Evolutionary conservation across 192 early-diverging fungal genomes (phyloP), one percentile per base, ranked within the genome.

Genomic region (Linnemannia elongata): DNA sequence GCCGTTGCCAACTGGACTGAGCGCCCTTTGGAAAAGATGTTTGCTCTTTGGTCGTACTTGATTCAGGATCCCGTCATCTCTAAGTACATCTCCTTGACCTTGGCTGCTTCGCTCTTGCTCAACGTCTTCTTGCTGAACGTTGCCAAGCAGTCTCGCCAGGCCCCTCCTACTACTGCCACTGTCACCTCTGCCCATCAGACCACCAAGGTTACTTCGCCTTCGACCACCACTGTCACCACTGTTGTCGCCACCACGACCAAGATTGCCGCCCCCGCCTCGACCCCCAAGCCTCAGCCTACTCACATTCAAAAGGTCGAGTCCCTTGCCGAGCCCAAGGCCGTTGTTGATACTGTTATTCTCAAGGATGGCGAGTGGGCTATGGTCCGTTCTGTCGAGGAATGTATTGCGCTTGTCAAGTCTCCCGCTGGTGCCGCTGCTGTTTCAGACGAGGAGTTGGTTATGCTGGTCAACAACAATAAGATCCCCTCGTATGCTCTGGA

Each of bases 401-500:
- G 90, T 66, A 6, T 90, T 57, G 66, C 79, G 12, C 82, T 93
- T 47, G 60, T 91, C 38, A 88, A 90, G 74, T 82, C 89, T 6
- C 77, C 88, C n/a, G 89, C 81, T 52, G 91, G 88, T 42, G 78
- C 93, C 0, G 41, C 78, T 30, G 71, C 72, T 27, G 90, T 98
- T 9, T 88, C 77, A 69, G 95, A 98, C 86, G 95, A 96, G 57
- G 96, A 98, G 78, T 80, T 98, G 38, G 76, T 96, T 44, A 73
- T 87, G 52, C 92, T 98, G 52, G 95, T 95, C 47, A 89, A 91
- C 38, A 89, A 81, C 45, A 95, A 96, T 60, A 95, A 94, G 69
- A 91, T 98, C 71, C 92, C 96, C 3, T 88, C 94, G 30, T 96
- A 98, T 88, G 94, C 96, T n/a, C 90, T 98, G n/a, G 97, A 98